Base-by-base conservation (phyloP, 257 asterid species). In the Petrea volubilis region DNA sequence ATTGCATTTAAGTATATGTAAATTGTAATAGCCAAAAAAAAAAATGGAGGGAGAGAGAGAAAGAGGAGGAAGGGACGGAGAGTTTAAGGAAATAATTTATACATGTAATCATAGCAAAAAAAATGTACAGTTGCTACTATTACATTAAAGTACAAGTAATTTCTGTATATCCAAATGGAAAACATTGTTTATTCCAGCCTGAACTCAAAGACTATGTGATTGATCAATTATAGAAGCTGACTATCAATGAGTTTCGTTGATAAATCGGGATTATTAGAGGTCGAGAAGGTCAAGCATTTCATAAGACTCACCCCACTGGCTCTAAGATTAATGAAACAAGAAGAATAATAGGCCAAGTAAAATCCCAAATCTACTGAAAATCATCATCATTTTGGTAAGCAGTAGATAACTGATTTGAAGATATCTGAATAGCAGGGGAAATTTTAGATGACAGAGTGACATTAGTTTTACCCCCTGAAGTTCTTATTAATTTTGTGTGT, bases 301-400 rank as follows among this genome's bases (percentile, higher is more conserved):
- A 44, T 29, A 43, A 38, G 13, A 34, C 55, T 21, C 3, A 13
- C 21, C 15, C 14, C 21, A 18, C 17, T 46, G 28, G 28, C 60
- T 51, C 28, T 28, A 36, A 33, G 38, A 47, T 38, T 38, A 62
- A 25, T 29, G 14, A 73, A 52, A 46, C 11, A 25, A 27, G 13
- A 57, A 77, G 13, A 43, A 56, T 28, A 31, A 43, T 18, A 60
- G 18, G 43, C 23, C 14, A 60, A 66, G 43, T 18, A 28, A n/a
- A n/a, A 60, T 25, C 46, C 72, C 50, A 73, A 78, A 70, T 67
- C 78, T 87, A 90, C 31, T 58, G 82, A 74, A 89, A 93, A 85
- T 93, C 97, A 68, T 88, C 94, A 68, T 88, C 90, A 55, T 57
- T 60, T 49, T 75, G 40, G 75, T 36, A 75, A 60, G 58, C 74